Percentiles rank a stretch among this genome's conserved stretches.
phyloP scores from a whole-genome alignment of 2,329 filamentous ascomycete species.

The Fusarium floridanum region DNA sequence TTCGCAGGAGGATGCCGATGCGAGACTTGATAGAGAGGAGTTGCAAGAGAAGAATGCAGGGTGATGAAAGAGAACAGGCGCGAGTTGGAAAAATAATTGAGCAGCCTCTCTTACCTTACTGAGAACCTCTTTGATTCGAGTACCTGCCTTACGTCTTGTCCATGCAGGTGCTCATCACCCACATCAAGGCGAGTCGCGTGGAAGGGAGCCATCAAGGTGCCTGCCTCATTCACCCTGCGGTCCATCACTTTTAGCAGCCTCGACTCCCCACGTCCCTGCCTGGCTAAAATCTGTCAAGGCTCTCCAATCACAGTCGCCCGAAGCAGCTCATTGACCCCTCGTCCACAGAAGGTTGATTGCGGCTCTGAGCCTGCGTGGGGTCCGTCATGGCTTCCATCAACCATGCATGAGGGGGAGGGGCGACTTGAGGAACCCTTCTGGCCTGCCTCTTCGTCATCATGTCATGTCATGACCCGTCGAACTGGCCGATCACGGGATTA shows the following conservation, averaged over 20 bases:
- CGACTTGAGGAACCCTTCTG: constrained; percentile 37
- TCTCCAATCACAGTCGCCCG: constrained; percentile 27
- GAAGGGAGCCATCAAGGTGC: constrained; percentile 37
- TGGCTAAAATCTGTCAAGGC: not conserved
- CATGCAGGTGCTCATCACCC: constrained; percentile 9
- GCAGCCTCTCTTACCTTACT: not conserved
- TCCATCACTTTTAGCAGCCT: not conserved
- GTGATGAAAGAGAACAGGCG: not conserved
- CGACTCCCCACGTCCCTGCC: not conserved
- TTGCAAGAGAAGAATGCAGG: not conserved
- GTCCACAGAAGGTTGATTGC: not conserved
- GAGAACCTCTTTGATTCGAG: constrained; percentile 30
- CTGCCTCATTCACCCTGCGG: constrained; percentile 6
- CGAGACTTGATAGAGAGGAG: not conserved
- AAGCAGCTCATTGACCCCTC: not conserved
- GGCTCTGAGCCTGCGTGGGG: constrained; percentile 16
- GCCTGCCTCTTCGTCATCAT: constrained; percentile 15
- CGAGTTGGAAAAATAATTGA: not conserved
- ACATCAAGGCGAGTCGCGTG: not conserved
- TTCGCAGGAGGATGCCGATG: not conserved
- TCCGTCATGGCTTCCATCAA: constrained; percentile 27
- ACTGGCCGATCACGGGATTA: not conserved
- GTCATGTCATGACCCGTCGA: constrained; percentile 8
- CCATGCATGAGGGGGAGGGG: constrained; percentile 15
- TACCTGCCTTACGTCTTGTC: not conserved